Evolutionary conservation across 495 filamentous ascomycete species (phyloP), one percentile per base, ranked within the genome.

Genomic region (Podospora comata): DNA sequence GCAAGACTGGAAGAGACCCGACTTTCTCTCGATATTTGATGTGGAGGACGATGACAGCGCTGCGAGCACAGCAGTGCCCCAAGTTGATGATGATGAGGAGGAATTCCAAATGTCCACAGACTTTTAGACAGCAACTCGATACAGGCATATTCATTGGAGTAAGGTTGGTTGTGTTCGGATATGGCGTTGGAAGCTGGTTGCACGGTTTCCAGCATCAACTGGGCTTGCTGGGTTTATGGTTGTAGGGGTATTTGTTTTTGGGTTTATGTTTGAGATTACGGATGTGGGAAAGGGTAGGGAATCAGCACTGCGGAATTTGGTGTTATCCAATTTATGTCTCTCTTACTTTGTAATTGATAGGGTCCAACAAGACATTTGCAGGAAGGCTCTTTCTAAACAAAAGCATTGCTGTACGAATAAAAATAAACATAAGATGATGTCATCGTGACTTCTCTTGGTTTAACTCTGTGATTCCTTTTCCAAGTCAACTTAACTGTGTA

Each of bases 11-110:
- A 77, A 78, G 68, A 77, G 76, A 34, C 79, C 79, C 3, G 74
- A 78, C 2, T 80, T 83, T 63, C 70, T 83, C 0, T 78, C 80
- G 27, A 81, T 84, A 65, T 84, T 84, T 66, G 74, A 81, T n/a
- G 67, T 70, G 39, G 77, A 78, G 15, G 76, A 78, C 5, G 77
- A 76, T 11, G 80, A 79, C 1, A 73, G 74, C 30, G 67, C 72
- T 53, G 39, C 78, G 0, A 68, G 66, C 5, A 68, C 69, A 44
- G 34, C 62, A 1, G 30, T 64, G 34, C 71, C 73, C 44, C 65
- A 67, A 44, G 39, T 70, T 15, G 67, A 73, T 6, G 77, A 78
- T 9, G 75, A 76, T 18, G 78, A 79, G 3, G 77, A 80, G 0
- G 74, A 79, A 28, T 81, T 83, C 26, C 79, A 81, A 69, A 70